phyloP scores from a whole-genome alignment of 164 flowering plant species.

The Platanus orientalis region DNA sequence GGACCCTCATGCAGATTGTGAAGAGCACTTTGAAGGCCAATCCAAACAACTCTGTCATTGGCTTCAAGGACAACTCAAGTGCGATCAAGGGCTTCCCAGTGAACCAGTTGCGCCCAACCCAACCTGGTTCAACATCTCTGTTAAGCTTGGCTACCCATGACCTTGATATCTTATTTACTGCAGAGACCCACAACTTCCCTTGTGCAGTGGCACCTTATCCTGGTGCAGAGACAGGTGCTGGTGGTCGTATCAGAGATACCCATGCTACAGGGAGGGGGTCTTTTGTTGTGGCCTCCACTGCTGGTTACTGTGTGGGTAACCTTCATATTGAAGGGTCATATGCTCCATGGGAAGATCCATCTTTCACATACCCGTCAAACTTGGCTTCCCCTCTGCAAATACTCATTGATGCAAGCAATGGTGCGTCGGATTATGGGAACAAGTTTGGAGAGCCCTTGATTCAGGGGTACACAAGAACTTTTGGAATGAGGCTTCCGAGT shows the following conservation, averaged over 20 bases:
- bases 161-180: conserved; percentile 87
- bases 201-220: conserved; percentile 98
- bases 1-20: conserved; percentile 87
- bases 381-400: conserved; percentile 87
- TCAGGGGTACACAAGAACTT: conserved; percentile 88
- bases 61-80: conserved; percentile 95
- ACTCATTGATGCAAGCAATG: conserved; percentile 90
- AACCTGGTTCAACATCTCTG: conserved; percentile 64
- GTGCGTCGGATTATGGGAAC: conserved; percentile 96
- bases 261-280: conserved; percentile 98
- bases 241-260: conserved; percentile 94
- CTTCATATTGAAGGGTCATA: conserved; percentile 77
- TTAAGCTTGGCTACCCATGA: conserved; percentile 32
- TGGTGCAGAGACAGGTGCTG: conserved; percentile 97
- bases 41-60: conserved; percentile 89
- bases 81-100: conserved; percentile 80
- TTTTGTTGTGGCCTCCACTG: conserved; percentile 84
- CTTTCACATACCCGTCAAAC: conserved; percentile 76
- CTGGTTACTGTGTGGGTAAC: conserved; percentile 94
- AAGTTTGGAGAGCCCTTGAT: conserved; percentile 96
- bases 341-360: conserved; percentile 93
- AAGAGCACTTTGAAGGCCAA: conserved; percentile 85
- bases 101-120: conserved; percentile 53
- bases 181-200: conserved; percentile 97
- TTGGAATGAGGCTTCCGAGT: conserved; percentile 89